Conservation (phyloP, 164 flowering plant genomes). For the Vitis rotundifolia region DNA sequence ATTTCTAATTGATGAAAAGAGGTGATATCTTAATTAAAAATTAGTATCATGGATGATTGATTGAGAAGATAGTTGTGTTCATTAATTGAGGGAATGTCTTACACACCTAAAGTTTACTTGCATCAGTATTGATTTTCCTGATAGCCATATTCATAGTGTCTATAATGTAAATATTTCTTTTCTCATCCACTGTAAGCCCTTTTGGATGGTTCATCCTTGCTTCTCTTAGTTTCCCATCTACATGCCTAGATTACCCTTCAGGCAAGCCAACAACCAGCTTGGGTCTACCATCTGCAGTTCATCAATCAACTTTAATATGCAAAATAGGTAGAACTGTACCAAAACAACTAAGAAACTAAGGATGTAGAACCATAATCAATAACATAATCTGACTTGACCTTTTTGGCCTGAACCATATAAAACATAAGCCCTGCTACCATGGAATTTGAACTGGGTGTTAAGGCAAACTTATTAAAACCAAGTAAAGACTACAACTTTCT, state of each 20-base stretch:
- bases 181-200: slow-evolving; percentile 60
- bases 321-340: background rate
- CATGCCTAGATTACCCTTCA: too few relatives aligned
- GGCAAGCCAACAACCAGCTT: slow-evolving; percentile 64
- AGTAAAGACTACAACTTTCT: background rate
- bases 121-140: slow-evolving; percentile 66
- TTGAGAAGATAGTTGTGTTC: background rate
- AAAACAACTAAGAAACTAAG: background rate
- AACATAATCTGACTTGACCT: background rate
- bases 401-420: background rate
- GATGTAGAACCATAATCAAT: background rate
- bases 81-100: background rate
- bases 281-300: slow-evolving; percentile 59
- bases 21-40: too few relatives aligned
- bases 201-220: slow-evolving; percentile 71
- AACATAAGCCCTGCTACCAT: too few relatives aligned
- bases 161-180: slow-evolving; percentile 66
- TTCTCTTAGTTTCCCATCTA: too few relatives aligned
- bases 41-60: background rate
- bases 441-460: too few relatives aligned
- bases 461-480: too few relatives aligned
- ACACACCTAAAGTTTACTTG: slow-evolving; percentile 32
- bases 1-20: too few relatives aligned
- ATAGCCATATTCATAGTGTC: slow-evolving; percentile 74
- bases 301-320: slow-evolving; percentile 1